Conservation (phyloP, 495 filamentous ascomycete genomes). For the Niebla homalea region DNA sequence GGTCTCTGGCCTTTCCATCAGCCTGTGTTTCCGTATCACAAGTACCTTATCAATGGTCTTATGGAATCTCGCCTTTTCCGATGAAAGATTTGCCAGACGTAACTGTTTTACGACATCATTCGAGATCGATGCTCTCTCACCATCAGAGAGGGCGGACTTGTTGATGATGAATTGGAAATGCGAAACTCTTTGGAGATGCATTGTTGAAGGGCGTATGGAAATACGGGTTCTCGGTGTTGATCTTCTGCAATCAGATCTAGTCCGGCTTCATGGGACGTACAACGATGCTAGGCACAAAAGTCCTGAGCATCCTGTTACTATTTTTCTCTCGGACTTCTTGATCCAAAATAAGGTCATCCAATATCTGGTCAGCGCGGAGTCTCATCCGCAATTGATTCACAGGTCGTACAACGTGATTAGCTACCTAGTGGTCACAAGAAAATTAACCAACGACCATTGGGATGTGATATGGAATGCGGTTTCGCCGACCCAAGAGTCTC, state of each 20-base stretch:
- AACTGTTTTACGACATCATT: conserved; percentile 52
- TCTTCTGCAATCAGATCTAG: conserved; percentile 57
- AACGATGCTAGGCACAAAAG: conserved; percentile 27
- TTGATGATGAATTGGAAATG: conserved; percentile 59
- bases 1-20: conserved; percentile 24
- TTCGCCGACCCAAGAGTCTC: conserved; percentile 68
- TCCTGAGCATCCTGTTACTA: conserved; percentile 38
- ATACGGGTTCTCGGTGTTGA: conserved; percentile 62
- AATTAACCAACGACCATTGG: conserved; percentile 57
- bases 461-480: conserved; percentile 79
- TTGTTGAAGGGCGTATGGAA: conserved; percentile 79
- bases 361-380: conserved; percentile 82
- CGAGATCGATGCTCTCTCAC: conserved; percentile 50
- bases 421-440: conserved; percentile 71
- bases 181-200: conserved; percentile 50
- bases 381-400: conserved; percentile 77
- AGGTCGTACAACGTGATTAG: conserved; percentile 73
- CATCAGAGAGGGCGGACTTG: conserved; percentile 36
- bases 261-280: conserved; percentile 44
- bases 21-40: conserved; percentile 19
- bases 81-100: conserved; percentile 29
- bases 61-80: conserved; percentile 18
- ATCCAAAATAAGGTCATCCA: conserved; percentile 53
- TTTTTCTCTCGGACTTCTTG: conserved; percentile 54
- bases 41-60: conserved; percentile 29